Base-by-base conservation (phyloP, 2,329 filamentous ascomycete genomes). In the Chaetomium strumarium region DNA sequence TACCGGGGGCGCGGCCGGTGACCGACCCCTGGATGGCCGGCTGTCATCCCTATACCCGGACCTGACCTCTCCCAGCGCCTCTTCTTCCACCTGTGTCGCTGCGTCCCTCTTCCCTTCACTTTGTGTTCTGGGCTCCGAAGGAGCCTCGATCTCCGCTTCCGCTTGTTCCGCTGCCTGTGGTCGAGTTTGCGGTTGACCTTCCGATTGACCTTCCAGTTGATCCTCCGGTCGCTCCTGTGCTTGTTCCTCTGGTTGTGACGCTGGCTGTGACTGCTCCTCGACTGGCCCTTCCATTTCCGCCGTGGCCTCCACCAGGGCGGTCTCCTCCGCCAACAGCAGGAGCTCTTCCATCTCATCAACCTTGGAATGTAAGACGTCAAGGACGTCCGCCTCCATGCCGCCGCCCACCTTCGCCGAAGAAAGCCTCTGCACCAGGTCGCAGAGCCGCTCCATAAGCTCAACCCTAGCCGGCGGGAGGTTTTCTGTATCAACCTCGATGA, bases 401-500 rank as follows among this genome's bases (percentile, higher is more conserved):
- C 61, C 56, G 34, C 59, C 55, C 12, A 63, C 59, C 34, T 65
- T 56, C 19, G 63, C 60, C 47, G 63, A 34, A 4, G 60, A 63
- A 8, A 75, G 61, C 40, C 69, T 67, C 46, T 70, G 65, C n/a
- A 71, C 64, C 19, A 75, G 55, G 40, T 68, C 66, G 43, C 61
- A 63, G 14, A 75, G 65, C 31, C 72, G 68, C 56, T 73, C 70
- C 30, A 78, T 71, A 49, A 81, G 70, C 20, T 73, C 70, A 55
- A 77, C 71, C 51, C 69, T 70, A 62, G 39, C 51, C 19, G 46
- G 46, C 3, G 53, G 50, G 17, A 51, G 46, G 67, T 68, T 54
- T 70, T 69, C 41, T 66, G 65, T 16, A 65, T 59, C 49, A 19
- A 33, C 29, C 68, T 69, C 40, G 66, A 20, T 65, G 42, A 66